phyloP scores from a whole-genome alignment of 129 eudicot genomes.

The Tagetes patula region DNA sequence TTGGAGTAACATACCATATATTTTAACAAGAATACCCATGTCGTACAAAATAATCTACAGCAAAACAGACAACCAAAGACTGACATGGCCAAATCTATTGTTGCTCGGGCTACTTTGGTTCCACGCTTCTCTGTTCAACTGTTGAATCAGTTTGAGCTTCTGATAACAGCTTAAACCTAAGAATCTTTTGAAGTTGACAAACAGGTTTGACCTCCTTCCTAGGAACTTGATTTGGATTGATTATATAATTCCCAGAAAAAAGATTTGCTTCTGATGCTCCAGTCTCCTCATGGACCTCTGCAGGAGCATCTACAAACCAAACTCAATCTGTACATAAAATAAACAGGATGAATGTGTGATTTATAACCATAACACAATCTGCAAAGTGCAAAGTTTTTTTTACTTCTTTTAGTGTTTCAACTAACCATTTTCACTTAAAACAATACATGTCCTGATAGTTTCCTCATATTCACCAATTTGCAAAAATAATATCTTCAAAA shows the following conservation, averaged over 20 bases:
- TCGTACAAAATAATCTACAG: not conserved
- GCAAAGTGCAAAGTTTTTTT: not conserved
- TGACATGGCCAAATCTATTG: not conserved
- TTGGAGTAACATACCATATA: too few species aligned
- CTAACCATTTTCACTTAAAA: slow-evolving; percentile 75
- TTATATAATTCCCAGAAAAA: slow-evolving; percentile 40
- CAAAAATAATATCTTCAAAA: slow-evolving; percentile 11
- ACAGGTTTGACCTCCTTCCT: slow-evolving; percentile 59
- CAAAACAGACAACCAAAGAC: not conserved
- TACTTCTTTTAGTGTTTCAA: not conserved
- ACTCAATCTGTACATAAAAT: not conserved
- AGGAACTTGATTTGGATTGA: slow-evolving; percentile 45
- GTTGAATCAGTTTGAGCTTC: slow-evolving; percentile 26
- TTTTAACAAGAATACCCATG: too few species aligned
- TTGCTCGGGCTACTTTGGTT: slow-evolving; percentile 5
- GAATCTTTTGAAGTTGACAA: slow-evolving; percentile 58
- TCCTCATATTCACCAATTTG: slow-evolving; percentile 87
- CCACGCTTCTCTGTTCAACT: slow-evolving; percentile 14
- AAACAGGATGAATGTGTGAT: not conserved
- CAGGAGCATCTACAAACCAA: slow-evolving; percentile 50
- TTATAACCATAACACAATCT: not conserved
- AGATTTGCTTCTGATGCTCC: slow-evolving; percentile 63
- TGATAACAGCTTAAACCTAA: slow-evolving; percentile 53
- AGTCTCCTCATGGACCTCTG: slow-evolving; percentile 50
- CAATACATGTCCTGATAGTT: slow-evolving; percentile 75